Base-by-base conservation (phyloP, 805 yeast species). In the Wickerhamiella lipophila region DNA sequence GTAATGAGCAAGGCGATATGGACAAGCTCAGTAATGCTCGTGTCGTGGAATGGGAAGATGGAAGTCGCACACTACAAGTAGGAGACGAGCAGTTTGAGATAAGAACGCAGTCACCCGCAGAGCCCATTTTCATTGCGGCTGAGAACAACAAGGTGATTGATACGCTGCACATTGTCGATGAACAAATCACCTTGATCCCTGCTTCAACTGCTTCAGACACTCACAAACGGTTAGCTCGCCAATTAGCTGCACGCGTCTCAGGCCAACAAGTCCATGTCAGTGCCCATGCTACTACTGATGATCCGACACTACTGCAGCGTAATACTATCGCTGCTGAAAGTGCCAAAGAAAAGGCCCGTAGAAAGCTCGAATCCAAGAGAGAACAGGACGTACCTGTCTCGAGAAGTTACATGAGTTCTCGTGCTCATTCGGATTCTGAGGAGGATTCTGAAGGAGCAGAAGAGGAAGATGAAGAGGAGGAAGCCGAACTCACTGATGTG, bases 1-100 rank as follows among this genome's bases (percentile, higher is more conserved):
- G 81, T 51, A 52, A 56, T 15, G 79, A 78, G 52, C 76, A 75
- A n/a, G 68, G 73, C 47, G 63, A 66, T 16, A 77, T 88, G 55
- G 75, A 76, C 59, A 83, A 83, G 57, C 94, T 87, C 62, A 81
- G 94, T 8, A 92, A 92, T 61, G 80, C 96, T 4, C 85, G 88
- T 60, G 78, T 89, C 50, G 75, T 92, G 30, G 83, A 85, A 63
- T 92, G 98, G 98, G 81, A 83, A 49, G 97, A 92, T 65, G 98
- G 98, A 1, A 72, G 85, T 3, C 67, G 78, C 53, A 87, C 96
- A 1, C 68, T 92, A 56, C 88, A 85, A 60, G 68, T 92, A 34
- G 98, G 98, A 27, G 72, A 74, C 42, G 98, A 92, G 65, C 72
- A 81, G 54, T 89, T 88, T 58, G 96, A 89, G 60, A 78, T 85